These are phyloP conservation scores for Citrus unshiu DNA, from an alignment of 345 rosid genomes.

Conservation along the genomic window DNA sequence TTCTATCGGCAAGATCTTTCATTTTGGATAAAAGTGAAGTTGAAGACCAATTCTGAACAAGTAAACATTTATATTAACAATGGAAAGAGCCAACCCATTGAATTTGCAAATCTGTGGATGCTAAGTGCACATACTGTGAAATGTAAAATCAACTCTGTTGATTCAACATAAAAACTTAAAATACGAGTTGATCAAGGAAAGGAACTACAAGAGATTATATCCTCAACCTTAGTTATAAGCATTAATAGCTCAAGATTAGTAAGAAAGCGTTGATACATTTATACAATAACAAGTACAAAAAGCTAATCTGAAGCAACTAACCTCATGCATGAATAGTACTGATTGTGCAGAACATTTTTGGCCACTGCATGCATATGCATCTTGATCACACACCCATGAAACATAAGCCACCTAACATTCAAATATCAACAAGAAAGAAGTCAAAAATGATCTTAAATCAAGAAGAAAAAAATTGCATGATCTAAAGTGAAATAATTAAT, in stretches of 20 bases:
- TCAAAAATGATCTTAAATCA: constrained; percentile 5
- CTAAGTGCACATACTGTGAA: too few species aligned
- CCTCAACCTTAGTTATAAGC: not conserved
- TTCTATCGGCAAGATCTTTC: constrained; percentile 79
- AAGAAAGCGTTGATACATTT: not conserved
- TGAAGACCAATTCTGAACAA: constrained; percentile 71
- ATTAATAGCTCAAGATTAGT: not conserved
- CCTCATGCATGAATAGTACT: constrained; percentile 93
- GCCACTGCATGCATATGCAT: constrained; percentile 98
- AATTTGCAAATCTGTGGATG: not conserved
- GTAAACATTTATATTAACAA: constrained; percentile 2
- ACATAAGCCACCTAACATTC: constrained; percentile 77
- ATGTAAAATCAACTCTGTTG: not conserved
- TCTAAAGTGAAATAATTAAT: not conserved
- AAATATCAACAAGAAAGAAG: constrained; percentile 6
- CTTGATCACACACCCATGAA: constrained; percentile 98
- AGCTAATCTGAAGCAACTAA: constrained; percentile 25
- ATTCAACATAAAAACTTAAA: not conserved
- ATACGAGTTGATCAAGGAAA: not conserved
- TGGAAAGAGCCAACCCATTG: not conserved
- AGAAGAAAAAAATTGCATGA: not conserved
- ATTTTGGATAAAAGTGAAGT: constrained; percentile 60
- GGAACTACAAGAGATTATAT: not conserved
- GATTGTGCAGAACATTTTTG: constrained; percentile 99
- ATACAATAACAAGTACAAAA: not conserved